Base-by-base conservation (phyloP, 768 basidiomycete genomes). In the Calocybe cyanea region DNA sequence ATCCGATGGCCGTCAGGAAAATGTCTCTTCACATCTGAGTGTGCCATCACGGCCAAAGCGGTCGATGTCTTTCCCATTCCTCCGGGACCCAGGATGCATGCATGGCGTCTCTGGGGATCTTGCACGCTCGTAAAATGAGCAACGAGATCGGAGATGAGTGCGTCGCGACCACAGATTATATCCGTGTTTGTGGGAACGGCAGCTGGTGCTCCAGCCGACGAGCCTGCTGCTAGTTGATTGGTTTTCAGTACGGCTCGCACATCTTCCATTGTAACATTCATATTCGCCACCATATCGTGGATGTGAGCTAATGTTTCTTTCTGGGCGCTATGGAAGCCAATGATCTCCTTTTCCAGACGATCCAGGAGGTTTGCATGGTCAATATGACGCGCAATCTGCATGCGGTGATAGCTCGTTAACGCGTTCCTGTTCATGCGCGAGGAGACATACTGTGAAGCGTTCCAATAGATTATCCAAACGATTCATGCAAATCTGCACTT, bases 11-110 rank as follows among this genome's bases (percentile, higher is more conserved):
- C 35, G 8, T 41, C 49, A 14, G 34, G 34, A 28, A 58, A 66
- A 9, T 47, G 41, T 7, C 44, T 18, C 3, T 23, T 10, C 4
- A 68, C 45, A 3, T 24, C 24, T 7, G 56, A 34, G 10, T 63
- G 50, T 38, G 63, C 58, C 6, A 64, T 30, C 17, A 61, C 51
- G 10, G 56, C 52, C 6, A 63, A 49, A 8, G 62, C 61, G n/a
- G 64, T 38, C 1, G 66, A 59, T 0, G 66, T 68, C 43, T 66
- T 68, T 0, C 66, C 64, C 10, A 66, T 62, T 2, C 66, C 63
- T 1, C 64, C 66, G n/a, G n/a, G n/a, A 9, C 66, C 66, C 4
- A 68, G 44, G n/a, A 68, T 61, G 34, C 34, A 35, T 7, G 63
- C 24, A 15, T 50, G 52, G 10, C 52, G 50, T 25, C 18, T 5